Evolutionary conservation across 2,329 filamentous ascomycete species (phyloP), one percentile per base, ranked within the genome.

Genomic region (Pyrenochaeta sp.): DNA sequence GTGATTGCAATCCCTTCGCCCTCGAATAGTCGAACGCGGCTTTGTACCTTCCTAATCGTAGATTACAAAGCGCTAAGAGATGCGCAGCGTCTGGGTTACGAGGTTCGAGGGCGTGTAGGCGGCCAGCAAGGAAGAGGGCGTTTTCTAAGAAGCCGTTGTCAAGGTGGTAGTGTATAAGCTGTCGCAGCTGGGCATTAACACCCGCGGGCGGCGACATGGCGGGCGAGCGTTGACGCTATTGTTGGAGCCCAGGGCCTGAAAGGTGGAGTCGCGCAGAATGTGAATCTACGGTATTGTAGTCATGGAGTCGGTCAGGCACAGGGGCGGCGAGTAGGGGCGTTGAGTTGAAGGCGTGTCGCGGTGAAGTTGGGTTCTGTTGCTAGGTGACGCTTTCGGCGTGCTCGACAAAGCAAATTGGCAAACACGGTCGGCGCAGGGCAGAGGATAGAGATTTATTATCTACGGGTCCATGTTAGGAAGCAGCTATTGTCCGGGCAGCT

Each of bases 71-170:
- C 12, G 93, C 87, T 42, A 97, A 81, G 11, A 99, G 85, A 73
- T 96, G 93, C 40, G 87, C 83, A 27, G 91, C 88, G 76, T 99
- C 95, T 53, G 85, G 83, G 17, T 88, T 90, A 67, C 90, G 87
- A 20, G 90, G 86, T 67, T 98, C 94, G 66, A 94, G 90, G 45
- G 92, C 93, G 58, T 87, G 84, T 17, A 97, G 85, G 61, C 95
- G 87, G 70, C 94, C 91, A 55, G 95, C 90, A 57, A 97, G 91
- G 79, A 99, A 99, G 36, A 97, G 87, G 51, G 95, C 95, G 73
- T 96, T 98, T 50, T 93, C 88, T 71, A 90, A 84, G 32, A 93
- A 87, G 70, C 92, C 89, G 73, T 97, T 96, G 81, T 99, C 95
- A 75, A 99, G 87, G 72, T 88, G 83, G 73, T 90, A 89, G 78